phyloP scores from a whole-genome alignment of 1,139 yeast species.

The Saccharomyces hybrid region DNA sequence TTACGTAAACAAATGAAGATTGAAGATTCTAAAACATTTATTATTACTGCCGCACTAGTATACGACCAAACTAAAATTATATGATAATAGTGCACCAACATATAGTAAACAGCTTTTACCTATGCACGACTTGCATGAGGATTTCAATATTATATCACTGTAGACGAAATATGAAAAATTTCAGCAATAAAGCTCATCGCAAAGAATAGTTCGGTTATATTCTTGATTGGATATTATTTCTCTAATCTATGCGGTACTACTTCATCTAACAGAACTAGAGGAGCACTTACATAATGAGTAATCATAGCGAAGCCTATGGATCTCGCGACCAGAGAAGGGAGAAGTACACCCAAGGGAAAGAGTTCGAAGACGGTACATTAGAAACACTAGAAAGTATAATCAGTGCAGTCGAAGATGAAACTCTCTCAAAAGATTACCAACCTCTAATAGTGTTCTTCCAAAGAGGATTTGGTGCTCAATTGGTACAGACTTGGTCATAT shows the following conservation, averaged over 20 bases:
- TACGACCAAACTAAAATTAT: not conserved
- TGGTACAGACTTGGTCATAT: constrained; percentile 53
- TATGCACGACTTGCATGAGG: not conserved
- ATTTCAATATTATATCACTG: not conserved
- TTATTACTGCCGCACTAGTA: not conserved
- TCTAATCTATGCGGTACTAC: not conserved
- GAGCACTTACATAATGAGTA: not conserved
- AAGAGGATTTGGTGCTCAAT: constrained; percentile 34
- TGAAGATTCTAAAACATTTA: not conserved
- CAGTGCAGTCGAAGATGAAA: constrained; percentile 15
- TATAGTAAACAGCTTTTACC: not conserved
- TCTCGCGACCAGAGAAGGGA: constrained; percentile 1
- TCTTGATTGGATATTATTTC: not conserved
- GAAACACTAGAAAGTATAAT: constrained; percentile 23
- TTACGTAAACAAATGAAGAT: not conserved
- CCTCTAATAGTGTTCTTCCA: constrained; percentile 31
- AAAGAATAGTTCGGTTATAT: not conserved
- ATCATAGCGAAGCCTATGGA: not conserved
- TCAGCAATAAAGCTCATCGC: not conserved
- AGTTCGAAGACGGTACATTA: constrained; percentile 25
- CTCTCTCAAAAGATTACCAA: constrained; percentile 20
- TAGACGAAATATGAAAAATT: not conserved
- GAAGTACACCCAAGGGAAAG: constrained; percentile 12
- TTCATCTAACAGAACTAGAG: not conserved
- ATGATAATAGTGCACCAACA: not conserved